Evolutionary conservation across 140 eudicot genomes (phyloP), one percentile per base, ranked within the genome.

Genomic region (Ambrosia hybrid): DNA sequence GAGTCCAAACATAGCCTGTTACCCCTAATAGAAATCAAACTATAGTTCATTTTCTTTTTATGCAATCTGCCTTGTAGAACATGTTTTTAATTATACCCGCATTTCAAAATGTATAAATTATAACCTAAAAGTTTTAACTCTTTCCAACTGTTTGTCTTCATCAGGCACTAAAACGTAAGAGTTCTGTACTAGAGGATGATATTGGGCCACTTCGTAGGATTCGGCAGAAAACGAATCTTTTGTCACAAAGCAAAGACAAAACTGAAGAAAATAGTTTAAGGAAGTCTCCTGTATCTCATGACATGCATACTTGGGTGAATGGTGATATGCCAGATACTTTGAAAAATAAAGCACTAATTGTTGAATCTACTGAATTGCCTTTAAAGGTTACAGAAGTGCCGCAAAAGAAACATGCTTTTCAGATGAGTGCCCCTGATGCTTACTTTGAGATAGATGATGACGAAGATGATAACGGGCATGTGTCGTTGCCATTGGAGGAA

Each of bases 121-220:
- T 14, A 16, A 46, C 11, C n/a, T n/a, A n/a, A n/a, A n/a, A n/a
- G n/a, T n/a, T n/a, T 66, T 57, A 2, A 15, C 30, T 51, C 51
- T 11, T 39, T 57, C 26, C 39, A 43, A 60, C 53, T n/a, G 45
- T 63, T 53, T 39, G 43, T 41, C 60, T 57, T 4, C 61, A 78
- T 57, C 85, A 92, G 98, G 89, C 79, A 38, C 79, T 91, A 9
- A 95, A 95, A 72, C 91, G 96, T 17, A 85, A 92, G 71, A 86
- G 95, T 80, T 79, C 92, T 49, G 87, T 78, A 57, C 61, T 95
- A 15, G 83, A 79, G 0, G 96, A 83, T 78, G 96, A 86, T 77
- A 65, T 82, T 79, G 92, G 96, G 58, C 86, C 91, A 30, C 84
- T 91, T 9, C 86, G 99, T 34, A 88, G 96, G 75, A 88, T 82